A percentile compares a stretch with the other conserved stretches of the same genome.
These are phyloP conservation scores for Jackrogersella minutella DNA, from an alignment of 495 filamentous ascomycete genomes.

Conservation along the genomic window DNA sequence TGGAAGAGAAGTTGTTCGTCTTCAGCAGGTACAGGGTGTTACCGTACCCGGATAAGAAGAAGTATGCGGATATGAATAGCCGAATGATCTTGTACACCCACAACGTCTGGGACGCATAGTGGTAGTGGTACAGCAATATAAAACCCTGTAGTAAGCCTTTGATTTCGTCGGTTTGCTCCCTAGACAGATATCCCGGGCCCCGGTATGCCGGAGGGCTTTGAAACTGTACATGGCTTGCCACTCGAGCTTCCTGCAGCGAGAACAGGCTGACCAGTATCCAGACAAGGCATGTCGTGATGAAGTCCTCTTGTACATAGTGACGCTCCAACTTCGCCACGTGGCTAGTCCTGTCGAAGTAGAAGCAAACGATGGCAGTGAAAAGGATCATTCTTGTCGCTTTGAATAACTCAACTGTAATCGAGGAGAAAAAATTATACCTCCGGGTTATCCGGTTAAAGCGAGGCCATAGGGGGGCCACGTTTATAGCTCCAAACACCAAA, in stretches of 20 bases:
- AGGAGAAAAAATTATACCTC: too few relatives aligned
- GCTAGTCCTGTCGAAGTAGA: constrained; percentile 63
- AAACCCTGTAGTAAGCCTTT: constrained; percentile 71
- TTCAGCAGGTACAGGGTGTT: constrained; percentile 64
- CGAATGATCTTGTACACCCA: constrained; percentile 64
- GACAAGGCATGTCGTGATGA: constrained; percentile 46
- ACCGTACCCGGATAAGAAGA: constrained; percentile 69
- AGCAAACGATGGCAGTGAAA: constrained; percentile 58
- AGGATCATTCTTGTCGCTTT: constrained; percentile 42
- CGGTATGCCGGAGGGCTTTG: constrained; percentile 7
- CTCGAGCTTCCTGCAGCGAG: constrained; percentile 37
- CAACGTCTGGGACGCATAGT: constrained; percentile 58
- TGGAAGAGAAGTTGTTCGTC: constrained; percentile 63
- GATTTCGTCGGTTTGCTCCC: constrained; percentile 68
- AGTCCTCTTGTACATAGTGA: constrained; percentile 52
- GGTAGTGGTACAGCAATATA: constrained; percentile 67
- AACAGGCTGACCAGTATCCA: constrained; percentile 50
- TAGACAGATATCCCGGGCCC: constrained; percentile 54
- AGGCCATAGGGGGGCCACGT: too few relatives aligned
- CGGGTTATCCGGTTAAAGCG: too few relatives aligned
- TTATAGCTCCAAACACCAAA: too few relatives aligned
- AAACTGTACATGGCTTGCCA: too few relatives aligned
- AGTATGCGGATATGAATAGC: constrained; percentile 64
- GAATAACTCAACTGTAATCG: background rate
- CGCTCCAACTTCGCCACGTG: constrained; percentile 66